phyloP scores from a whole-genome alignment of 768 basidiomycete species.

The Rhodotorula diobovata region DNA sequence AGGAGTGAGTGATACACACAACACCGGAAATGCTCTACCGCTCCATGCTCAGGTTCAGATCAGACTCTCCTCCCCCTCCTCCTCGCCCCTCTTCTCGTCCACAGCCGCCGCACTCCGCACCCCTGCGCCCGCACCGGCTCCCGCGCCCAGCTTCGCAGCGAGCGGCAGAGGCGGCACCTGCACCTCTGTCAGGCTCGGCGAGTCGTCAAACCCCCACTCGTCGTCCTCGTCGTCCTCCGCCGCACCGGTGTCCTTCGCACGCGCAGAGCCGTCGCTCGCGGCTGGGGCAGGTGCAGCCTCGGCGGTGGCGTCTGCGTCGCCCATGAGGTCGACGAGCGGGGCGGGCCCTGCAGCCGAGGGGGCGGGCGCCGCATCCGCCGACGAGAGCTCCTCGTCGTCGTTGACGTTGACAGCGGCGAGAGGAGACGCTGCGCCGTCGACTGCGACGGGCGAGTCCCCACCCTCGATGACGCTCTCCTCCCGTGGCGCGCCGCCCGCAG shows the following conservation, averaged over 20 bases:
- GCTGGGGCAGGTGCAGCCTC: too few species aligned
- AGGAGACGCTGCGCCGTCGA: too few species aligned
- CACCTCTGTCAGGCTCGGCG: background rate
- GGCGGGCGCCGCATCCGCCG: background rate
- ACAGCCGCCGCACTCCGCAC: background rate
- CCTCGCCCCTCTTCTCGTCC: background rate
- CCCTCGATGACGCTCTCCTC: too few species aligned
- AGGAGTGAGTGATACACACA: too few species aligned
- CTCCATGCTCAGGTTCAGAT: background rate
- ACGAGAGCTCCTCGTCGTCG: too few species aligned
- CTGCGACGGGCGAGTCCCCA: too few species aligned
- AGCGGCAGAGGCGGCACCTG: background rate
- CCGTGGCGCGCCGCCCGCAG: too few species aligned
- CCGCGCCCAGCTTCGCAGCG: too few species aligned
- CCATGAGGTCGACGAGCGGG: background rate
- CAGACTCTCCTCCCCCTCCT: background rate
- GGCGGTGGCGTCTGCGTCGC: too few species aligned
- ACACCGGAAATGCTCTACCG: too few species aligned
- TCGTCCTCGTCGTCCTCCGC: background rate
- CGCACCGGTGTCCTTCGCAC: background rate
- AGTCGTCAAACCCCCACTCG: background rate
- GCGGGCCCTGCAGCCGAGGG: background rate
- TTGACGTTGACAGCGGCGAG: background rate
- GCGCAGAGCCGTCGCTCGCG: background rate
- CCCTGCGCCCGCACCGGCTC: constrained; percentile 3